Evolutionary conservation across 2,329 filamentous ascomycete species (phyloP), one percentile per base, ranked within the genome.

Genomic region (Teratosphaeria pseudoeucalypti): DNA sequence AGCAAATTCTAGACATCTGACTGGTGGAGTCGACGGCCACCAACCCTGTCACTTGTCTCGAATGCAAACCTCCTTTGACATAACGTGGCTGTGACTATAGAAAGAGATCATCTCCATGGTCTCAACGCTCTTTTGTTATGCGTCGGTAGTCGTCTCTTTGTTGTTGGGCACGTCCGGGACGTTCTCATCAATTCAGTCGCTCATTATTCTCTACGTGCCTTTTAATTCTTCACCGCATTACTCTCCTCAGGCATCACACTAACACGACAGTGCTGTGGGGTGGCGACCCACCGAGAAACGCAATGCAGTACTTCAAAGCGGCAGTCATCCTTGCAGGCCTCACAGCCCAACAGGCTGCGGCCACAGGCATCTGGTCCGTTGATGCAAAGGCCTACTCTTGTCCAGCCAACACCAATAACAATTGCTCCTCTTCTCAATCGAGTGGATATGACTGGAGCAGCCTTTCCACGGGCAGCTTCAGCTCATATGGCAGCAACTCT

Each of bases 361-460:
- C 76, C 63, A 73, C 72, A 55, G 70, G 59, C 57, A 61, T 73
- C 67, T 86, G 82, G 79, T 71, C 74, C 62, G 74, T 76, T 60
- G 74, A 78, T 63, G 77, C 79, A 58, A 68, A 74, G 55, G 73
- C 79, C 61, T 95, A 85, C 80, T 78, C 79, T 55, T 87, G 81
- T 73, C 90, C 90, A 12, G 76, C 77, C 61, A 90, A 89, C 80
- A 84, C 82, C 70, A 78, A 90, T 78, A 94, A 94, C 78, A 76
- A 86, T 68, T 96, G 92, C 76, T 84, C 82, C 60, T 72, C 81
- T n/a, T 74, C 85, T 65, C 89, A 95, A 77, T 75, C 81, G 63
- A 65, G 69, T 26, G 91, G 90, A 56, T 94, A 88, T 74, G 77
- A 87, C 78, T 96, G 88, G 83, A 74, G 75, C 29, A 82, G 82